phyloP scores from a whole-genome alignment of 768 basidiomycete species.

The Mycena filopes region DNA sequence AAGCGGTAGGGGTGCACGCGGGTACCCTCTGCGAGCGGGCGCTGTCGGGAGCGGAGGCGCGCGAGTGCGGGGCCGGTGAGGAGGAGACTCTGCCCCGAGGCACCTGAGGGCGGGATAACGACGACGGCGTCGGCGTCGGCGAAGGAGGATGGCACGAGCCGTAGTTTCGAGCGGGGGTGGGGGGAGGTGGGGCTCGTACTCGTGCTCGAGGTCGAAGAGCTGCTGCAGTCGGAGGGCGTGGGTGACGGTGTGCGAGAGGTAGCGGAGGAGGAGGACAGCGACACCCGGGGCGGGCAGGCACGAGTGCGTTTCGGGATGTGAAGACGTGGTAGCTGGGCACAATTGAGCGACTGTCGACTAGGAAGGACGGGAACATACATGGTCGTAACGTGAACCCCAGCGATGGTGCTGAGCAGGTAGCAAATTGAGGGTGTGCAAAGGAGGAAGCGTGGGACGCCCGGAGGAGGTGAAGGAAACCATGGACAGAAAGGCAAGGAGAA shows the following conservation, averaged over 20 bases:
- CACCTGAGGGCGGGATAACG: slow-evolving; percentile 26
- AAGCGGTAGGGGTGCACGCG: slow-evolving; percentile 27
- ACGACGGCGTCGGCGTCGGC: slow-evolving; percentile 66
- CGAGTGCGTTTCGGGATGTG: slow-evolving; percentile 32
- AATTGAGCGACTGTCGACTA: not conserved
- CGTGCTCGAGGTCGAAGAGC: slow-evolving; percentile 23
- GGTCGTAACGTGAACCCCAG: slow-evolving; percentile 27
- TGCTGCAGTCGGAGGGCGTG: slow-evolving; percentile 30
- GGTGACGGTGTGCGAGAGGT: slow-evolving; percentile 49
- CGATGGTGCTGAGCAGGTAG: slow-evolving; percentile 29
- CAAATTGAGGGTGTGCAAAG: slow-evolving; percentile 61
- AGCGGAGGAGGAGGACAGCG: slow-evolving; percentile 44
- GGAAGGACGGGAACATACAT: not conserved
- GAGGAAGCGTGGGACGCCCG: slow-evolving; percentile 62
- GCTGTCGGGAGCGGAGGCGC: slow-evolving; percentile 20
- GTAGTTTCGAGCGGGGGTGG: no score
- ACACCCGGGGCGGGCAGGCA: slow-evolving; percentile 41
- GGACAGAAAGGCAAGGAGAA: not conserved
- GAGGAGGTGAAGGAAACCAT: slow-evolving; percentile 39
- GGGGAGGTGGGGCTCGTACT: slow-evolving; percentile 37
- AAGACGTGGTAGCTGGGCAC: slow-evolving; percentile 10
- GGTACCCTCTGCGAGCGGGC: slow-evolving; percentile 20
- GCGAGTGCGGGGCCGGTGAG: slow-evolving; percentile 17
- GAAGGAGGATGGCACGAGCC: slow-evolving; percentile 60
- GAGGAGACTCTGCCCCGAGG: slow-evolving; percentile 7